Evolutionary conservation across 805 yeast genomes (phyloP), one percentile per base, ranked within the genome.

Genomic region (Candida easanensis): DNA sequence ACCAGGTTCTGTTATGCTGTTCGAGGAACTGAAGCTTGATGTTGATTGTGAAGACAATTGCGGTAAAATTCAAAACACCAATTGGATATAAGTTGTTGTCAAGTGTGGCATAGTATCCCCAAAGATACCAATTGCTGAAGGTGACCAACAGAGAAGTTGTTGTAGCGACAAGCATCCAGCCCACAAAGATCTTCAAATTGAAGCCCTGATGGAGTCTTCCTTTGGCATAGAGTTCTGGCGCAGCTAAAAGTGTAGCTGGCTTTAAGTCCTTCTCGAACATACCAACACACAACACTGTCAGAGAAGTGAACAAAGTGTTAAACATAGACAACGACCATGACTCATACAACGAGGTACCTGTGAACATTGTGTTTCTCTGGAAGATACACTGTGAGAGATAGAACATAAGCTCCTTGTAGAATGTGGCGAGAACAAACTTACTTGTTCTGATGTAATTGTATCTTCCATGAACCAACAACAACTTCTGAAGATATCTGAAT

Each of bases 271-370:
- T 85, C 56, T 91, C 96, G 64, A 93, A 84, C 80, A 90, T 87
- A n/a, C 99, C 99, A 41, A 93, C 71, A 57, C 95, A 85, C 30
- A 93, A 64, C 3, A 93, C 98, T 0, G 97, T 90, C 39, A 93
- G 69, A 0, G 97, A 88, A 0, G 99, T 91, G 68, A 93, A 95
- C 48, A 93, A 72, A 0, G 99, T 95, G 62, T 93, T 95, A 70
- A 86, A 93, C 97, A 95, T 90, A 0, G 97, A 87, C 46, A 93
- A 72, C 2, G 98, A 90, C 96, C 97, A 90, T 32, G 91, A 83
- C 60, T 95, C 99, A 63, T 88, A 93, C 52, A 91, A 63, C 0
- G 97, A 88, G 0, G 96, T 82, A 2, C 99, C 99, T 0, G 98
- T 86, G 63, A 87, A 93, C 68, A 88, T 69, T 0, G 96, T 82